Percentiles rank a stretch among this genome's conserved stretches.
phyloP scores from a whole-genome alignment of 768 basidiomycete species.

The Podaxis sp. region DNA sequence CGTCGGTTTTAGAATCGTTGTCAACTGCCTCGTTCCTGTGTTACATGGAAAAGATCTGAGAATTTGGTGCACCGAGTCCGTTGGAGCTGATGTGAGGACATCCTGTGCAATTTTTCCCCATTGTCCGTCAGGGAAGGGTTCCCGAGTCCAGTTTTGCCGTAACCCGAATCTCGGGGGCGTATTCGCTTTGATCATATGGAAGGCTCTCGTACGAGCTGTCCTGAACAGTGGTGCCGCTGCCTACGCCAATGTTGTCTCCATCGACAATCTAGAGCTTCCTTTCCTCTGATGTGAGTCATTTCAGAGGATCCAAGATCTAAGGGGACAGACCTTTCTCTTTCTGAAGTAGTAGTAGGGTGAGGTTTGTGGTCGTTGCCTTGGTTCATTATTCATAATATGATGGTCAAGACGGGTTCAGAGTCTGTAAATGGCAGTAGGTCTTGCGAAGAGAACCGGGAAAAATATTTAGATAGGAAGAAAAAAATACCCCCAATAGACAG shows the following conservation, averaged over 20 bases:
- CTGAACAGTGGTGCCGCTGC: not conserved
- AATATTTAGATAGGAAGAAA: conserved; percentile 84
- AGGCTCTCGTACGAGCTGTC: not conserved
- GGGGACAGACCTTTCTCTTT: not conserved
- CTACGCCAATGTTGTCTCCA: not conserved
- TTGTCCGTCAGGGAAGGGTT: conserved; percentile 31
- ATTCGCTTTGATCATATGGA: not conserved
- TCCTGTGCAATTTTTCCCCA: conserved; percentile 36
- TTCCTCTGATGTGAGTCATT: not conserved
- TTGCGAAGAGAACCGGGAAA: conserved; percentile 64
- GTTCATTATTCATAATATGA: not conserved
- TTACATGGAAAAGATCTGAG: conserved; percentile 40
- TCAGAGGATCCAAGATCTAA: not conserved
- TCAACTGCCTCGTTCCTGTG: conserved; percentile 21
- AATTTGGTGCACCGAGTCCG: conserved; percentile 30
- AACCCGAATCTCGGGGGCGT: not conserved
- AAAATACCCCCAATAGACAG: conserved; percentile 77
- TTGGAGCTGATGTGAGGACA: conserved; percentile 29
- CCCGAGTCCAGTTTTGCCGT: conserved; percentile 14
- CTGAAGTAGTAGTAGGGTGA: not conserved
- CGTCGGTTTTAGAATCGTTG: conserved; percentile 14
- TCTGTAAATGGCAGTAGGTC: conserved; percentile 3
- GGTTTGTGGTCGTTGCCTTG: not conserved
- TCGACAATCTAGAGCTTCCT: not conserved
- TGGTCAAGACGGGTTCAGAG: not conserved